These are phyloP conservation scores for Colletotrichum destructivum DNA, from an alignment of 2,329 filamentous ascomycete genomes.

Conservation along the genomic window DNA sequence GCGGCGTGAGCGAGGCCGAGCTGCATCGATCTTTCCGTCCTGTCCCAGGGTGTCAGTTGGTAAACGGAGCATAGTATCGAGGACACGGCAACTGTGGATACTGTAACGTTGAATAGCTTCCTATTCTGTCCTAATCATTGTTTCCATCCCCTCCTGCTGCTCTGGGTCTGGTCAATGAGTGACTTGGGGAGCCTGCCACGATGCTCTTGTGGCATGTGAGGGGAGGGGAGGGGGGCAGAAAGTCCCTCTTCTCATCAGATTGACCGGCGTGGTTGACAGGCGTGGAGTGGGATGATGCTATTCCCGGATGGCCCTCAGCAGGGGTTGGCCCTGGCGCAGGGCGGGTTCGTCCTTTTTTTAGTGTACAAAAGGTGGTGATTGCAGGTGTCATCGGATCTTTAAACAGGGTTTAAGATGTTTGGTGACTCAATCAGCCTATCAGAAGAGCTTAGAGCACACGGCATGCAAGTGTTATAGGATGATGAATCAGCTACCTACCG, in stretches of 20 bases:
- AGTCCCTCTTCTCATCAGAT: background rate
- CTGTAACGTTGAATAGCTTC: background rate
- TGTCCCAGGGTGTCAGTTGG: background rate
- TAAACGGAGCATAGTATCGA: background rate
- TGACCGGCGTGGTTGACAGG: background rate
- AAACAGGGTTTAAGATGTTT: background rate
- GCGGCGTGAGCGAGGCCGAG: background rate
- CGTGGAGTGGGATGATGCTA: background rate
- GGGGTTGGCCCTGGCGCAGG: slow-evolving; percentile 10
- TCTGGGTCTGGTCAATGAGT: too few species aligned
- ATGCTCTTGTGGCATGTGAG: background rate
- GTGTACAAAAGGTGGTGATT: too few species aligned
- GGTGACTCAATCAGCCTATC: background rate
- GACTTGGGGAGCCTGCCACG: background rate
- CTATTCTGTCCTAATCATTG: too few species aligned
- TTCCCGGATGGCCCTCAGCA: background rate
- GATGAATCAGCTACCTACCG: background rate
- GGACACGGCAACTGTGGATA: background rate
- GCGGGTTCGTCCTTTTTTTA: too few species aligned
- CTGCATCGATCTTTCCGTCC: too few species aligned
- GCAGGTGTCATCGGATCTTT: background rate
- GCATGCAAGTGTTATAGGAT: too few species aligned
- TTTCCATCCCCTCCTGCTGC: too few species aligned
- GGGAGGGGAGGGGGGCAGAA: background rate
- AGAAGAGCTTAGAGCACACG: too few species aligned